Conservation (phyloP, 768 basidiomycete genomes). For the Suillus fuscotomentosus region DNA sequence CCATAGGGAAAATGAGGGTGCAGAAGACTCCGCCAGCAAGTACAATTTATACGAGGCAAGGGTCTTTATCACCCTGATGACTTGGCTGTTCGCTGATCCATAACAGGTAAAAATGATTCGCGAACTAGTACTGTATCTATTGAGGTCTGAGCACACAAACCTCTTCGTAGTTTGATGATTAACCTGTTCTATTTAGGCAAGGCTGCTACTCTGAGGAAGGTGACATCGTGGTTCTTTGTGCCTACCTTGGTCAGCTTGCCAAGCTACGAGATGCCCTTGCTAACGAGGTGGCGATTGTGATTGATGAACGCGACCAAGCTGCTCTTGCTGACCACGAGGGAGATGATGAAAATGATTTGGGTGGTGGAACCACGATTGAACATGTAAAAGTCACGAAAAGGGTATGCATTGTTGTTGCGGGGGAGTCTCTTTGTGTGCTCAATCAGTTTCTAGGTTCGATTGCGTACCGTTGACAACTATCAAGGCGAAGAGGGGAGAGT, state of each 20-base stretch:
- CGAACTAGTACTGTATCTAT: constrained; percentile 52
- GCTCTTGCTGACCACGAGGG: constrained; percentile 54
- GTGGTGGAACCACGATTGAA: constrained; percentile 30
- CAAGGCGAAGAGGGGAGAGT: constrained; percentile 74
- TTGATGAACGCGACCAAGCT: constrained; percentile 68
- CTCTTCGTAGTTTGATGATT: not conserved
- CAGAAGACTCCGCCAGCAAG: constrained; percentile 64
- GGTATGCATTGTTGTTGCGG: constrained; percentile 33
- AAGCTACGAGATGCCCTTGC: constrained; percentile 41
- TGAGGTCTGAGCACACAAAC: constrained; percentile 28
- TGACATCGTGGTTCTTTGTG: constrained; percentile 54
- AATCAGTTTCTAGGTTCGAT: constrained; percentile 44
- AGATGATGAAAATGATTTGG: constrained; percentile 26
- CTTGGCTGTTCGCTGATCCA: not conserved
- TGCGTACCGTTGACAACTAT: constrained; percentile 77
- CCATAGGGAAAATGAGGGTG: constrained; percentile 57
- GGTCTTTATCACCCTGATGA: constrained; percentile 33
- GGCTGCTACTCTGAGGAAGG: constrained; percentile 46
- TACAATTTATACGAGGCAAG: constrained; percentile 74
- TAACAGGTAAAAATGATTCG: constrained; percentile 44
- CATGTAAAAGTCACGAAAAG: constrained; percentile 51
- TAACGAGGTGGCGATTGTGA: constrained; percentile 54
- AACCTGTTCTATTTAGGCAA: constrained; percentile 32
- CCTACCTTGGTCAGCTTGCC: constrained; percentile 51
- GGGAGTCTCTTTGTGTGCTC: not conserved